Evolutionary conservation across 345 rosid species (phyloP).

Genomic region (Eucalyptus pauciflora): DNA sequence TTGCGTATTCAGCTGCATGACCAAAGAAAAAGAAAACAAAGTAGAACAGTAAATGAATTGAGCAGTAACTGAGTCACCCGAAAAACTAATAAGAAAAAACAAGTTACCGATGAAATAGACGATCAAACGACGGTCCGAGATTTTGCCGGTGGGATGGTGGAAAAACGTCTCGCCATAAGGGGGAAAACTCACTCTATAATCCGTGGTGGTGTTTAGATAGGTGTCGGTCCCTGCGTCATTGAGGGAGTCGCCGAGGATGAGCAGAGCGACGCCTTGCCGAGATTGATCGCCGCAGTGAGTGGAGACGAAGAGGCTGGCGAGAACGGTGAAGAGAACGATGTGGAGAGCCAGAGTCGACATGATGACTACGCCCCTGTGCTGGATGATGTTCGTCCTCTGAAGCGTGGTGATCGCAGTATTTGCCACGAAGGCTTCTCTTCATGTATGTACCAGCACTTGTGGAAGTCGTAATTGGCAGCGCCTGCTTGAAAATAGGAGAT

Average conservation of each 20-base stretch:
- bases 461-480: neutral
- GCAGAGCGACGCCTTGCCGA: neutral
- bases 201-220: neutral
- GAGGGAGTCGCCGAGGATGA: slow-evolving; percentile 22
- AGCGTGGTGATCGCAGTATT: neutral
- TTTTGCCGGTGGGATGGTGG: slow-evolving; percentile 5
- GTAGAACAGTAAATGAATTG: neutral
- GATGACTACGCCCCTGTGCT: neutral
- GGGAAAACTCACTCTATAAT: neutral
- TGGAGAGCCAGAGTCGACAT: neutral
- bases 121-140: slow-evolving; percentile 4
- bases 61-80: no score
- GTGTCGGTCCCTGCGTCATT: slow-evolving; percentile 16
- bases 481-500: neutral
- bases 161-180: slow-evolving; percentile 2
- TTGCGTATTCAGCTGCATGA: slow-evolving; percentile 22
- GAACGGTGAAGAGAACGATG: neutral
- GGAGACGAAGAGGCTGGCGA: neutral
- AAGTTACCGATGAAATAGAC: neutral
- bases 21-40: neutral
- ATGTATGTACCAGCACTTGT: neutral
- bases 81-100: neutral
- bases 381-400: neutral
- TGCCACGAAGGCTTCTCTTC: neutral
- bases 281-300: neutral